phyloP scores from a whole-genome alignment of 768 basidiomycete genomes.

The Russula brevipes region DNA sequence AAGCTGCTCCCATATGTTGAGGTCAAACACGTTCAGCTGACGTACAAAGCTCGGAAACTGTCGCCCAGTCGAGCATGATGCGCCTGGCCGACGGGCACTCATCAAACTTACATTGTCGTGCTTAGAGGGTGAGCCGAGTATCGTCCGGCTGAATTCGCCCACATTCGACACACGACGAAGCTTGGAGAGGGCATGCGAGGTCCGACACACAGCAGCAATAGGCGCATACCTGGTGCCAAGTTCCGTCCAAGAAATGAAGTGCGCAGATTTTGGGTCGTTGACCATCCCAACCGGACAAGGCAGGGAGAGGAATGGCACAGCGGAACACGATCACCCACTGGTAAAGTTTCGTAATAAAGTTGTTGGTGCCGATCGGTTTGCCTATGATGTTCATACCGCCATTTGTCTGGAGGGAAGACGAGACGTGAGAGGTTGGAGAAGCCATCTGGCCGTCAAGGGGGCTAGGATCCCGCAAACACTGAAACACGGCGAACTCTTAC shows the following conservation, averaged over 20 bases:
- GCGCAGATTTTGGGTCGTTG: conserved; percentile 71
- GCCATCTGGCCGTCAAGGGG: conserved; percentile 29
- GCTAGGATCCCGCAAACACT: too few species aligned
- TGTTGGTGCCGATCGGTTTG: conserved; percentile 66
- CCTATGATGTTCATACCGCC: conserved; percentile 48
- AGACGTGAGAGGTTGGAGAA: conserved; percentile 16
- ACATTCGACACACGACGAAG: conserved; percentile 78
- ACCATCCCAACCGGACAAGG: conserved; percentile 57
- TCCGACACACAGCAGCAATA: neutral
- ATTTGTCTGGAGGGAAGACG: conserved; percentile 21
- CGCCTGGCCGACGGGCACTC: neutral
- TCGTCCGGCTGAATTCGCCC: conserved; percentile 79
- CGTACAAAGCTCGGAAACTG: conserved; percentile 93
- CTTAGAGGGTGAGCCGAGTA: conserved; percentile 83
- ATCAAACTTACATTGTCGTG: conserved; percentile 68
- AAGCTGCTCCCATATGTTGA: conserved; percentile 88
- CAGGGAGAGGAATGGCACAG: neutral
- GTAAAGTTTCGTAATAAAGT: conserved; percentile 88
- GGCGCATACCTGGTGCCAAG: conserved; percentile 54
- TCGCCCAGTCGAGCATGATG: too few species aligned
- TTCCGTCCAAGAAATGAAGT: conserved; percentile 81
- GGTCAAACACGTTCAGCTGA: conserved; percentile 93
- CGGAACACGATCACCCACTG: conserved; percentile 47
- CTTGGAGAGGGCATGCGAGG: conserved; percentile 29
- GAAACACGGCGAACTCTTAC: too few species aligned